Conservation (phyloP, 2,329 filamentous ascomycete genomes). For the Diaporthe humulicola region DNA sequence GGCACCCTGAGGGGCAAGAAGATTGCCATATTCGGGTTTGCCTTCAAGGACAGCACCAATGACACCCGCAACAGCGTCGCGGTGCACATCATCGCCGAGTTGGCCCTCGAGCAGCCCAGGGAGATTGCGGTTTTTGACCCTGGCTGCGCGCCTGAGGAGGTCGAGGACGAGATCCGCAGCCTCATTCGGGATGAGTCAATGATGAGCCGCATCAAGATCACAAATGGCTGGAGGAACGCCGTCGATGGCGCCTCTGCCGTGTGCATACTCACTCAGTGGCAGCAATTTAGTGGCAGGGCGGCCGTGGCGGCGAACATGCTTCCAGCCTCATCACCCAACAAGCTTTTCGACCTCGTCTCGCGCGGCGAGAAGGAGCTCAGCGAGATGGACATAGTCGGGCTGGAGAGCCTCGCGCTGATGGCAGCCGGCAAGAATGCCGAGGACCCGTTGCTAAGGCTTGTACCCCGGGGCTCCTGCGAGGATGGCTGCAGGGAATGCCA, state of each 20-base stretch:
- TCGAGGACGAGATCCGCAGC: slow-evolving; percentile 46
- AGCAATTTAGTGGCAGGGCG: slow-evolving; percentile 59
- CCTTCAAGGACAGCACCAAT: slow-evolving; percentile 73
- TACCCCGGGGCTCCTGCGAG: slow-evolving; percentile 2
- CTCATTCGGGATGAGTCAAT: slow-evolving; percentile 45
- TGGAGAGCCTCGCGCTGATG: slow-evolving; percentile 43
- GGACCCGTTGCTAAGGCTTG: slow-evolving; percentile 43
- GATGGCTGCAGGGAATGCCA: slow-evolving; percentile 35
- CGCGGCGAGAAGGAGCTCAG: slow-evolving; percentile 36
- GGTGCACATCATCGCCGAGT: slow-evolving; percentile 63
- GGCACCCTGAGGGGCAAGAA: slow-evolving; percentile 68
- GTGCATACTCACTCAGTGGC: slow-evolving; percentile 65
- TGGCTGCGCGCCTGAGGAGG: slow-evolving; percentile 51
- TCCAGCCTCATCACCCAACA: background rate
- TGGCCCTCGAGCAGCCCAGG: slow-evolving; percentile 62
- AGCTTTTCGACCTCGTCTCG: background rate
- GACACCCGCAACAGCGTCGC: slow-evolving; percentile 70
- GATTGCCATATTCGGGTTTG: slow-evolving; percentile 69
- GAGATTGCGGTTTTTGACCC: slow-evolving; percentile 68
- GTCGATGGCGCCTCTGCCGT: slow-evolving; percentile 60
- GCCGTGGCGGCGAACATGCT: slow-evolving; percentile 39
- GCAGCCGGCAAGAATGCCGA: slow-evolving; percentile 37
- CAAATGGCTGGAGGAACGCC: slow-evolving; percentile 57
- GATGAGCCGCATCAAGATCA: slow-evolving; percentile 52
- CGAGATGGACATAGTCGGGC: slow-evolving; percentile 47